Base-by-base conservation (phyloP, 129 eudicot species). In the Artemisia argyi region DNA sequence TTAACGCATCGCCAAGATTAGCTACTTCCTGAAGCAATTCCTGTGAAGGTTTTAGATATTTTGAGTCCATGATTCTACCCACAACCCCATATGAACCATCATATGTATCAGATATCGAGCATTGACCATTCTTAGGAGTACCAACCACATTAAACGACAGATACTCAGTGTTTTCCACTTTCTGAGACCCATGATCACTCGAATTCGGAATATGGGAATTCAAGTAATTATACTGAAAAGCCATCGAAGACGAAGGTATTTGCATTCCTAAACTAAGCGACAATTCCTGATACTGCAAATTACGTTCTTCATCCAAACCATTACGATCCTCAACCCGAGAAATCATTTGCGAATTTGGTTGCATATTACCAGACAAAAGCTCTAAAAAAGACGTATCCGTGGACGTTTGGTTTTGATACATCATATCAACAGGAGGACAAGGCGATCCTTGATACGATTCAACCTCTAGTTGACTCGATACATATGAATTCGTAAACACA, bases 231-330 rank as follows among this genome's bases (percentile, higher is more conserved):
- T 81, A 85, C 20, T 81, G 83, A 76, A 85, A 78, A 2, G 88
- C 73, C 73, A 83, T 54, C 11, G 82, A 53, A 16, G 82, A 74
- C 55, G 95, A 75, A 1, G 88, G 86, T 72, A 87, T 65, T 60
- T 87, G 91, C 70, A 81, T 85, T 18, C 98, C 94, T 58, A 93
- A 78, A 69, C 90, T 89, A 24, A 93, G 91, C 46, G 98, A 89
- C 69, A 93, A 80, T 30, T 87, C 96, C 73, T 87, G 89, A 72
- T 83, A 79, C 39, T 83, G 85, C 44, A 81, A 65, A 71, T 82
- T 77, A 17, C 71, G 83, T 53, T 82, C 83, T 30, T 79, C 46
- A 39, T 39, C 46, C 46, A 39, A 39, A 39, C 46, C 46, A 39
- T 39, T 84, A 10, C 55, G 69, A 28, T 73, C 49, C 20, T 76